Base-by-base conservation (phyloP, 331 rosid species). In the Pyrus hybrid region DNA sequence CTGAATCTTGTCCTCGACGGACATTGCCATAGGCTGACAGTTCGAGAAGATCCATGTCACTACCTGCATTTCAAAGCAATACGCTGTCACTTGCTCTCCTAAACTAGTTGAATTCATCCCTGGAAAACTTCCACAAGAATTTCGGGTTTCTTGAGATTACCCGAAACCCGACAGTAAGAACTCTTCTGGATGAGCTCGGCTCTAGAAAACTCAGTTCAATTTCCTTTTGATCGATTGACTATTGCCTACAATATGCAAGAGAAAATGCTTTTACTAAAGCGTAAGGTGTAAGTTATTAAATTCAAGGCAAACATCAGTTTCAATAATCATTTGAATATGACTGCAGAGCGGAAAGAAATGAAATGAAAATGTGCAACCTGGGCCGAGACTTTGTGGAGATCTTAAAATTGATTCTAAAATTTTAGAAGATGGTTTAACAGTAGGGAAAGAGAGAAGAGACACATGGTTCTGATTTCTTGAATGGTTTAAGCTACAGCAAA, bases 1-100 rank as follows among this genome's bases (percentile, higher is more conserved):
- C 89, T 3, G 90, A 85, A 76, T 95, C 96, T 45, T 75, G 93
- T 71, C 87, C 92, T 4, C 70, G 90, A 57, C 83, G 92, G 5
- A 90, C 93, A 75, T 83, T 92, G 54, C 97, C 97, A 69, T 79
- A 92, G 63, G 97, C 97, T 17, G 97, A 92, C 62, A 92, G 79
- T 80, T 95, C 99, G 56, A 92, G 77, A 69, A 95, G 92, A 84
- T 95, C 99, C 99, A 95, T 90, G 67, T 92, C 97, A 67, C 97
- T 86, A 75, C 83, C 97, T 89, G 83, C 80, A 85, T 75, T 58
- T 71, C 71, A 73, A 71, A 70, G 66, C 33, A 63, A 81, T 76
- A 70, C 5, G 17, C 12, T 3, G 13, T 63, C 68, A 29, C 45
- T 71, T 20, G 63, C 51, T 63, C 66, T 66, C 70, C 76, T 61